Base-by-base conservation (phyloP, 495 filamentous ascomycete species). In the Poronia punctata region DNA sequence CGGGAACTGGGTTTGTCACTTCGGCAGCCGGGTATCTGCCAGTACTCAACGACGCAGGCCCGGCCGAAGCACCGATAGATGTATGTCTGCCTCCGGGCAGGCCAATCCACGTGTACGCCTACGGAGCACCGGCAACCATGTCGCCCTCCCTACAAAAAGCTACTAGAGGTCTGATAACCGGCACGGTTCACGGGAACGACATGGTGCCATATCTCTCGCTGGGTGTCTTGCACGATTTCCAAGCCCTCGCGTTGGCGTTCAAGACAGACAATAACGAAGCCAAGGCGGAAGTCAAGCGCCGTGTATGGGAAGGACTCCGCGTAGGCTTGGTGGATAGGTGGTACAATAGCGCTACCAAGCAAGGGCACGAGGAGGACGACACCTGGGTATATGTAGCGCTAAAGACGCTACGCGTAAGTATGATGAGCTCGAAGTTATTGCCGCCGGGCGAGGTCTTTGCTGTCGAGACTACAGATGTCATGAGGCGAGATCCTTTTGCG, bases 381-480 rank as follows among this genome's bases (percentile, higher is more conserved):
- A 67, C 76, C 15, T 87, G 82, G 82, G 77, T 80, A 9, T 83
- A 77, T 56, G 74, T 77, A 3, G 78, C 82, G 6, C 70, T 89
- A 1, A 78, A 80, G 47, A 66, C 71, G 0, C 58, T 88, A 21
- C 64, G 84, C 1, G 79, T 78, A 0, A 74, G 74, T 46, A 86
- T 89, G 83, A 65, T 73, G 40, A 75, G 71, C 16, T 65, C 74
- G 9, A 89, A 88, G 50, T 64, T 89, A 6, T 60, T 85, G 44
- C 84, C 84, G 2, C 84, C 84, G 0, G 84, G 84, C 10, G 83
- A 88, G 52, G 79, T 88, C 1, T 88, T 86, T 61, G 68, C 79
- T 3, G 69, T 87, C 12, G 79, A 84, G 59, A 79, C 70, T 7
- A 73, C 74, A 57, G 65, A 61, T 11, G 80, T 82, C 1, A 45